These are phyloP conservation scores for Suillus bovinus DNA, from an alignment of 768 basidiomycete species.

Conservation along the genomic window DNA sequence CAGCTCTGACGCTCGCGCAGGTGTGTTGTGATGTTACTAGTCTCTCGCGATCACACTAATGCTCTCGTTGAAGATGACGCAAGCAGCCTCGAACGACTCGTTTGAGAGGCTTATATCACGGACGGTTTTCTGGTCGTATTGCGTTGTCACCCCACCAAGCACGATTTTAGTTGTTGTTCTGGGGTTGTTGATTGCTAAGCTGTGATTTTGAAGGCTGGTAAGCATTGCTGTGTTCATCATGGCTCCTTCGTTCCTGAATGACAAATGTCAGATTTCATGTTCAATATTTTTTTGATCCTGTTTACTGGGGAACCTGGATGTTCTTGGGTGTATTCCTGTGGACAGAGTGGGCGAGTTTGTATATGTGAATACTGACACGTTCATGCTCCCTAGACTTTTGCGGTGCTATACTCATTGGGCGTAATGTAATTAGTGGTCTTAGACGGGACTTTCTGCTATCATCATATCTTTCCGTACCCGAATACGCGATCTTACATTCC, in stretches of 20 bases:
- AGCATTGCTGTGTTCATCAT: background rate
- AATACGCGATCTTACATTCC: background rate
- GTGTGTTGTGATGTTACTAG: slow-evolving; percentile 30
- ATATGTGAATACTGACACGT: background rate
- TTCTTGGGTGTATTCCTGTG: background rate
- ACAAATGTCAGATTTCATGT: background rate
- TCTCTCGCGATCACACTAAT: slow-evolving; percentile 8
- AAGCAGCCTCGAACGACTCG: slow-evolving; percentile 76
- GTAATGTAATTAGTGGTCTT: too few species aligned
- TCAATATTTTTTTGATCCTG: background rate
- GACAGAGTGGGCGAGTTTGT: background rate
- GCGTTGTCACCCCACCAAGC: slow-evolving; percentile 83
- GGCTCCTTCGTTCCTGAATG: background rate
- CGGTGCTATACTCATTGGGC: background rate
- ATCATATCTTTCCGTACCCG: too few species aligned
- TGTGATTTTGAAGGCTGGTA: slow-evolving; percentile 31
- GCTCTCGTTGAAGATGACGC: slow-evolving; percentile 60
- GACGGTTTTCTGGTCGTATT: slow-evolving; percentile 94
- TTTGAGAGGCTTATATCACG: slow-evolving; percentile 90
- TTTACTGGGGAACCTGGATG: background rate
- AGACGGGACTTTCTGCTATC: background rate
- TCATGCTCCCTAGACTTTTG: too few species aligned
- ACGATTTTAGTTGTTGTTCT: slow-evolving; percentile 76
- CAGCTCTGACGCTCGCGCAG: slow-evolving; percentile 71
- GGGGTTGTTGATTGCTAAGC: slow-evolving; percentile 61